These are phyloP conservation scores for Pythium vanterpoolii DNA, from an alignment of 352 stramenopile species.

Conservation along the genomic window DNA sequence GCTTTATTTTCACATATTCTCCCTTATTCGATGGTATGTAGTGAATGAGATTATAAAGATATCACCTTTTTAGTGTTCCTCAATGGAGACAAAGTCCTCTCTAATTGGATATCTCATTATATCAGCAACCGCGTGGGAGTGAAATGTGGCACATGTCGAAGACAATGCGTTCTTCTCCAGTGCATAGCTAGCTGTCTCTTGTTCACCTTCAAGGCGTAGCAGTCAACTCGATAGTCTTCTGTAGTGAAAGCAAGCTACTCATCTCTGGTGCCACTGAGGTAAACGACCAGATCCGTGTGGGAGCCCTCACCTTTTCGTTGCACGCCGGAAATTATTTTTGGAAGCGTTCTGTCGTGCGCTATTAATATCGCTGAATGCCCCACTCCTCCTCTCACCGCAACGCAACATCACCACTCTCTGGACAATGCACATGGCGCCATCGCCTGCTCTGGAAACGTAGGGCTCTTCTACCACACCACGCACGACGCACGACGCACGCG, in stretches of 20 bases:
- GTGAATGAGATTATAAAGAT: too few species aligned
- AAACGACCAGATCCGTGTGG: neutral
- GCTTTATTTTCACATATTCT: too few species aligned
- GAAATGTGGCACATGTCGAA: neutral
- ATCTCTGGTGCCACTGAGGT: too few species aligned
- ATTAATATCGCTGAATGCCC: neutral
- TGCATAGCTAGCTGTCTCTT: neutral
- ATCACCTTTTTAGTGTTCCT: too few species aligned
- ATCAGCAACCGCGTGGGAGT: neutral
- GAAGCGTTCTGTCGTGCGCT: neutral
- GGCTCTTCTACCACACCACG: neutral
- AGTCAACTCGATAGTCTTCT: too few species aligned
- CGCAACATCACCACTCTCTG: neutral
- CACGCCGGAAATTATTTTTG: neutral
- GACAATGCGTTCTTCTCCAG: neutral
- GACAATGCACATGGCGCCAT: constrained; percentile 2
- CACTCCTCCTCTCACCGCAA: too few species aligned
- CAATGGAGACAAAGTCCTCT: neutral
- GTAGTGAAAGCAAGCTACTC: too few species aligned
- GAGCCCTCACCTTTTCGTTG: neutral
- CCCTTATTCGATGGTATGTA: neutral
- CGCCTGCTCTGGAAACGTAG: neutral
- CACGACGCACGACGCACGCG: neutral
- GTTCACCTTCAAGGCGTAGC: neutral
- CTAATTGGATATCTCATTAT: neutral